Percentiles rank a stretch among this genome's conserved stretches.
phyloP scores from a whole-genome alignment of 805 yeast species.

The Barnettozyma salicaria region DNA sequence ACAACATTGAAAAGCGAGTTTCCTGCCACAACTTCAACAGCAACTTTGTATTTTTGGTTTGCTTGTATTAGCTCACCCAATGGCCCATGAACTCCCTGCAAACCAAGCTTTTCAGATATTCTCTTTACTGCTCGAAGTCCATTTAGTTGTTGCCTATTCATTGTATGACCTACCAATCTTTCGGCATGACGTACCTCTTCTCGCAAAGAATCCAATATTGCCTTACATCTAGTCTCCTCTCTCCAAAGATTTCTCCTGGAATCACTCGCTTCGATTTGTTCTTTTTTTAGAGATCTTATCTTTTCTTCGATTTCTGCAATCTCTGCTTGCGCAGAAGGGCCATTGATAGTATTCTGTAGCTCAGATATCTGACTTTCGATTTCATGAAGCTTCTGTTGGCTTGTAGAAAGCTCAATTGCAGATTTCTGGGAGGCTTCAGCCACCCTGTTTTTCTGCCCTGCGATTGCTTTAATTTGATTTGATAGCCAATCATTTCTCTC shows the following conservation, averaged over 20 bases:
- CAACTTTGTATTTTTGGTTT: slow-evolving; percentile 74
- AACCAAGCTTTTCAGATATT: slow-evolving; percentile 53
- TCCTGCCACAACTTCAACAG: slow-evolving; percentile 89
- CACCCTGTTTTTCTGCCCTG: slow-evolving; percentile 25
- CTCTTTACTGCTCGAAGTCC: slow-evolving; percentile 67
- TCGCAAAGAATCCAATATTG: slow-evolving; percentile 47
- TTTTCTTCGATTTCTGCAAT: slow-evolving; percentile 28
- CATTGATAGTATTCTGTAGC: slow-evolving; percentile 34
- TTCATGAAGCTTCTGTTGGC: slow-evolving; percentile 17
- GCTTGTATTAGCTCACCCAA: slow-evolving; percentile 79
- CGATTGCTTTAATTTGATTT: slow-evolving; percentile 39
- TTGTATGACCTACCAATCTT: slow-evolving; percentile 59
- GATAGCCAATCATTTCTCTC: slow-evolving; percentile 68
- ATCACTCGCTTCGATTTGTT: slow-evolving; percentile 47
- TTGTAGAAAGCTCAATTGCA: slow-evolving; percentile 18
- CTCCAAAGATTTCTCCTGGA: slow-evolving; percentile 74
- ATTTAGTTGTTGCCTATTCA: slow-evolving; percentile 62
- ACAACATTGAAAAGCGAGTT: slow-evolving; percentile 80
- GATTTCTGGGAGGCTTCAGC: slow-evolving; percentile 3
- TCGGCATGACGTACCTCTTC: slow-evolving; percentile 54
- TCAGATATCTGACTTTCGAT: slow-evolving; percentile 29
- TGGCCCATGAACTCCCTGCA: slow-evolving; percentile 73
- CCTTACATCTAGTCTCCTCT: slow-evolving; percentile 58
- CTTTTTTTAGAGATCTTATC: slow-evolving; percentile 30
- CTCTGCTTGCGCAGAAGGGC: slow-evolving; percentile 29